Conservation (phyloP, 2,329 filamentous ascomycete species). For the Fusarium proliferatum region DNA sequence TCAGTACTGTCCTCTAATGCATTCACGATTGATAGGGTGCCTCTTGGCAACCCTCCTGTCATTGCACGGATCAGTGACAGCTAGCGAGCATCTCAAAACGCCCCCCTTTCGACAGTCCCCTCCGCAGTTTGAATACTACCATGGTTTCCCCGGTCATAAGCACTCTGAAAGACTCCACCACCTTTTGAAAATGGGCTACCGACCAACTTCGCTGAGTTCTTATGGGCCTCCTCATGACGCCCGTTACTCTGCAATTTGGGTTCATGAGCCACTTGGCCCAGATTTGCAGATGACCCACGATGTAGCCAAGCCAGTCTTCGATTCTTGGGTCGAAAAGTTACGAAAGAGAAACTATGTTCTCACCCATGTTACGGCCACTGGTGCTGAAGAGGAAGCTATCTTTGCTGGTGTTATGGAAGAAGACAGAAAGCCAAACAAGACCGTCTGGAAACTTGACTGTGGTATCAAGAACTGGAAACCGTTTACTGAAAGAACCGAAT, state of each 20-base stretch:
- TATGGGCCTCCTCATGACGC: slow-evolving; percentile 19
- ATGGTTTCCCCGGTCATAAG: background rate
- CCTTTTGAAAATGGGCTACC: background rate
- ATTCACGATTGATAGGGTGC: background rate
- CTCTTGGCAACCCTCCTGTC: slow-evolving; percentile 5
- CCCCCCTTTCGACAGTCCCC: background rate
- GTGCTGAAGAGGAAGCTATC: slow-evolving; percentile 1
- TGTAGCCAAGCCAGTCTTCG: slow-evolving; percentile 3
- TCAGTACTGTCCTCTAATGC: background rate
- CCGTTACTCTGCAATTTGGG: slow-evolving; percentile 30
- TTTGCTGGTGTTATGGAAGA: slow-evolving; percentile 32
- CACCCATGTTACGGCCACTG: slow-evolving; percentile 23
- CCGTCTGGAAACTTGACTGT: slow-evolving; percentile 24
- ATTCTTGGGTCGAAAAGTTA: slow-evolving; percentile 17
- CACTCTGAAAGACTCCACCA: background rate
- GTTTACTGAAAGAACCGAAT: background rate
- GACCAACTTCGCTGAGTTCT: slow-evolving; percentile 21
- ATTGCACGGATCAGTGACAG: background rate
- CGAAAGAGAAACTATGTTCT: background rate
- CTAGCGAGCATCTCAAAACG: background rate
- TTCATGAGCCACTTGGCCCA: background rate
- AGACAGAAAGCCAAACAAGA: background rate
- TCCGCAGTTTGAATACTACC: slow-evolving; percentile 10
- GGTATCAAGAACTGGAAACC: background rate
- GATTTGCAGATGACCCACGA: slow-evolving; percentile 7